Percentiles rank a stretch among this genome's conserved stretches.
Evolutionary conservation across 805 yeast genomes (phyloP).

Genomic region (Maudiozyma barnettii): DNA sequence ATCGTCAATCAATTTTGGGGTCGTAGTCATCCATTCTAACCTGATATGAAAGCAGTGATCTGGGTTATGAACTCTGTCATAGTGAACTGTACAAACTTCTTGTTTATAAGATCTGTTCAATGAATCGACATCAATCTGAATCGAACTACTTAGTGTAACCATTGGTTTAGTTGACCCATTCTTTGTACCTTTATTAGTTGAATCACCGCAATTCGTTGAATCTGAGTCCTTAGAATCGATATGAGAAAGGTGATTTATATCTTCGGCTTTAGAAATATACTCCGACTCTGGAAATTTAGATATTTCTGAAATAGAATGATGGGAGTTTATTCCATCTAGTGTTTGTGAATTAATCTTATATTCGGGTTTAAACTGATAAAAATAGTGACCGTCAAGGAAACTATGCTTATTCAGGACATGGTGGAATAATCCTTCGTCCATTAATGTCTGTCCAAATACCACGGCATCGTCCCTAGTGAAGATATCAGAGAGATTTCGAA

Average conservation of each 20-base stretch:
- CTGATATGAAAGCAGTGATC: conserved; percentile 89
- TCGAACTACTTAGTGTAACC: conserved; percentile 56
- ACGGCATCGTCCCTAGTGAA: conserved; percentile 77
- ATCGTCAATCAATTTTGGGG: conserved; percentile 78
- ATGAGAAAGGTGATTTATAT: conserved; percentile 2
- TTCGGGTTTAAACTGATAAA: conserved; percentile 60
- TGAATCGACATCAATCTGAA: conserved; percentile 70
- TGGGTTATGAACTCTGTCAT: conserved; percentile 87
- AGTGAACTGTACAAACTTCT: conserved; percentile 74
- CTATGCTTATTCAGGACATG: conserved; percentile 81
- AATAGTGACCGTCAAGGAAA: conserved; percentile 87
- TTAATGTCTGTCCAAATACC: conserved; percentile 64
- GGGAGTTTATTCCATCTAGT: conserved; percentile 8
- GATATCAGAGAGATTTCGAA: conserved; percentile 69
- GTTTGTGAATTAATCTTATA: conserved; percentile 27
- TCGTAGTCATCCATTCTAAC: conserved; percentile 86
- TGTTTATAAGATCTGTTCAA: conserved; percentile 59
- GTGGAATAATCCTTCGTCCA: conserved; percentile 60
- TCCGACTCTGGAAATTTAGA: neutral
- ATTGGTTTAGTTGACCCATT: conserved; percentile 12
- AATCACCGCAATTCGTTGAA: conserved; percentile 9
- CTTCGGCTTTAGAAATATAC: neutral
- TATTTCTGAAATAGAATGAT: neutral
- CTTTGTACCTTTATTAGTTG: conserved; percentile 1
- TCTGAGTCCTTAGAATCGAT: conserved; percentile 8